A percentile compares a stretch with the other conserved stretches of the same genome.
Conservation (phyloP, 2,329 filamentous ascomycete genomes). For the Aspergillus caelatus region DNA sequence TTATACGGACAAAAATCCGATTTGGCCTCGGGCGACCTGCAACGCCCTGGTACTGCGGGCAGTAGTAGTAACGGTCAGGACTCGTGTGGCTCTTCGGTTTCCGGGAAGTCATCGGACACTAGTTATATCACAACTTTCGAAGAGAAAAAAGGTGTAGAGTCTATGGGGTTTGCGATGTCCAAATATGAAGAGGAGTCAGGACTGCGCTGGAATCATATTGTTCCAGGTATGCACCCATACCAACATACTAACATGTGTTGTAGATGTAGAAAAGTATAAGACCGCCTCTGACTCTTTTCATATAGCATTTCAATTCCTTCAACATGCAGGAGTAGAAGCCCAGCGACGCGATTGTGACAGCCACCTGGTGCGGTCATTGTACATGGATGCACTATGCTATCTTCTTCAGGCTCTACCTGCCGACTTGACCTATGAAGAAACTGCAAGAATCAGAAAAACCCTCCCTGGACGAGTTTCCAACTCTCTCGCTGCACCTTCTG, state of each 20-base stretch:
- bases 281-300: background rate
- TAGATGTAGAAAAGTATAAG: background rate
- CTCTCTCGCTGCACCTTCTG: constrained; percentile 12
- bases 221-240: constrained; percentile 30
- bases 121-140: constrained; percentile 23
- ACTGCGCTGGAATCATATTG: constrained; percentile 38
- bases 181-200: constrained; percentile 37
- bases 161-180: constrained; percentile 10
- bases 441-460: constrained; percentile 28
- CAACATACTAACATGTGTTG: background rate
- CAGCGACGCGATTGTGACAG: constrained; percentile 35
- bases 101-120: constrained; percentile 26
- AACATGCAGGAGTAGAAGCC: constrained; percentile 38
- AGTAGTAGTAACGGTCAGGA: constrained; percentile 15
- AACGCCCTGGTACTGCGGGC: constrained; percentile 16
- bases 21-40: constrained; percentile 5
- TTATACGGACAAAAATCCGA: constrained; percentile 2
- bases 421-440: constrained; percentile 35
- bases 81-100: constrained; percentile 8
- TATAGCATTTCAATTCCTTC: constrained; percentile 40
- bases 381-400: constrained; percentile 42
- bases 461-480: constrained; percentile 26
- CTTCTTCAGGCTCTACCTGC: constrained; percentile 39
- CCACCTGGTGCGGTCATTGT: constrained; percentile 37
- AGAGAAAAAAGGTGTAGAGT: constrained; percentile 17